Percentiles rank a stretch among this genome's conserved stretches.
Evolutionary conservation across 2,329 filamentous ascomycete species (phyloP).

Genomic region (Sclerotinia glacialis): DNA sequence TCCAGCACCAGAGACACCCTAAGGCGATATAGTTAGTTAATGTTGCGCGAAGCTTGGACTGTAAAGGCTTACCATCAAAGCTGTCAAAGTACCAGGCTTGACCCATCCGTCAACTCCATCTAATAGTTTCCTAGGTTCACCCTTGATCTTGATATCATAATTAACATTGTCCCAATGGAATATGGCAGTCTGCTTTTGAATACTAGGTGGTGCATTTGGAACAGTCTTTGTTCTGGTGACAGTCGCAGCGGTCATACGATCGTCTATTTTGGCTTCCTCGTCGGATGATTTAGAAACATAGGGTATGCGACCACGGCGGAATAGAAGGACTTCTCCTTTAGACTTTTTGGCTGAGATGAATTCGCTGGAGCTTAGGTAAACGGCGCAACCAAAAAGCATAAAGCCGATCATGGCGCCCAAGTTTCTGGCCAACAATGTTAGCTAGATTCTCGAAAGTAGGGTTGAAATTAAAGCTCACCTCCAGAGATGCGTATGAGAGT

Average conservation of each 20-base stretch:
- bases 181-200: slow-evolving; percentile 49
- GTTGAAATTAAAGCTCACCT: slow-evolving; percentile 38
- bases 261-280: slow-evolving; percentile 29
- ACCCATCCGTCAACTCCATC: slow-evolving; percentile 91
- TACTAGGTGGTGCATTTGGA: slow-evolving; percentile 39
- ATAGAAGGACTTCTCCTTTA: slow-evolving; percentile 75
- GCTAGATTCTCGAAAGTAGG: slow-evolving; percentile 32
- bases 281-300: slow-evolving; percentile 26
- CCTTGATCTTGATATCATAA: slow-evolving; percentile 72
- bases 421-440: slow-evolving; percentile 45
- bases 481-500: slow-evolving; percentile 61
- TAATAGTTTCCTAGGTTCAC: slow-evolving; percentile 69
- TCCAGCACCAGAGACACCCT: slow-evolving; percentile 67
- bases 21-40: neutral
- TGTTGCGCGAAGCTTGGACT: neutral
- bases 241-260: slow-evolving; percentile 43
- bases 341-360: slow-evolving; percentile 64
- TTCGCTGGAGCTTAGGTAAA: slow-evolving; percentile 66
- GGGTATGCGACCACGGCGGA: slow-evolving; percentile 61
- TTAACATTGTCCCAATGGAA: slow-evolving; percentile 50
- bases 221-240: slow-evolving; percentile 52
- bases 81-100: slow-evolving; percentile 85
- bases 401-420: slow-evolving; percentile 67
- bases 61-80: slow-evolving; percentile 59
- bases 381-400: slow-evolving; percentile 57